Conservation (phyloP, 2,329 filamentous ascomycete species). For the Fusarium aywerte region DNA sequence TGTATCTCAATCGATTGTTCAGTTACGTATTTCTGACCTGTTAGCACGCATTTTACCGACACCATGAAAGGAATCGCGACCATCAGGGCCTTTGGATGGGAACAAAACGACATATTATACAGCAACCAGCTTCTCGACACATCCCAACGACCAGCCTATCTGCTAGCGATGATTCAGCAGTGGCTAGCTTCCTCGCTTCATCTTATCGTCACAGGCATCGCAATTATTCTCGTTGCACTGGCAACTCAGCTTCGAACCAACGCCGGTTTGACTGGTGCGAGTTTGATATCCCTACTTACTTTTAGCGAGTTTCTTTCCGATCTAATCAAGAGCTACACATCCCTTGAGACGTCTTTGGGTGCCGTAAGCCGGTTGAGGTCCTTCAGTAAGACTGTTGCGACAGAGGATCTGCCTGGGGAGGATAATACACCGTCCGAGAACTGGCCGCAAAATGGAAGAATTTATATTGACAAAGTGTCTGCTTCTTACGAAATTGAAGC, state of each 20-base stretch:
- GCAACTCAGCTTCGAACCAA: conserved; percentile 56
- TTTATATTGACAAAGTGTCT: conserved; percentile 49
- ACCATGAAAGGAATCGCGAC: conserved; percentile 66
- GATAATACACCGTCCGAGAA: conserved; percentile 30
- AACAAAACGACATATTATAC: conserved; percentile 47
- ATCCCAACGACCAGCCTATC: conserved; percentile 67
- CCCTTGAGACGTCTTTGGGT: conserved; percentile 43
- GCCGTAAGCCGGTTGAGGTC: conserved; percentile 40
- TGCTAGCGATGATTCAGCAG: conserved; percentile 66
- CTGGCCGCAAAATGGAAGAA: conserved; percentile 49
- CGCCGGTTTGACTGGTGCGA: conserved; percentile 54
- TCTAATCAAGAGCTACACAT: conserved; percentile 39
- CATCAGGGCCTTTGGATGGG: conserved; percentile 67
- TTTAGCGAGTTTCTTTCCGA: conserved; percentile 43
- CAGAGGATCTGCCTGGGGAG: conserved; percentile 39
- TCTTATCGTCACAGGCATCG: conserved; percentile 60
- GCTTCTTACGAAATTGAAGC: conserved; percentile 48
- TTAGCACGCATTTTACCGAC: conserved; percentile 63
- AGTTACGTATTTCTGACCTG: background rate
- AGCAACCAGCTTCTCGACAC: conserved; percentile 58
- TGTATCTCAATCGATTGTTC: background rate
- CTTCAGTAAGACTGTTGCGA: conserved; percentile 42
- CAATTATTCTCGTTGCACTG: conserved; percentile 58
- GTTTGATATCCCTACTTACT: conserved; percentile 52
- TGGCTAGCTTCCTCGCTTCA: conserved; percentile 66